Evolutionary conservation across 108 stramenopile genomes (phyloP).

Genomic region (Mediolabrus comicus): DNA sequence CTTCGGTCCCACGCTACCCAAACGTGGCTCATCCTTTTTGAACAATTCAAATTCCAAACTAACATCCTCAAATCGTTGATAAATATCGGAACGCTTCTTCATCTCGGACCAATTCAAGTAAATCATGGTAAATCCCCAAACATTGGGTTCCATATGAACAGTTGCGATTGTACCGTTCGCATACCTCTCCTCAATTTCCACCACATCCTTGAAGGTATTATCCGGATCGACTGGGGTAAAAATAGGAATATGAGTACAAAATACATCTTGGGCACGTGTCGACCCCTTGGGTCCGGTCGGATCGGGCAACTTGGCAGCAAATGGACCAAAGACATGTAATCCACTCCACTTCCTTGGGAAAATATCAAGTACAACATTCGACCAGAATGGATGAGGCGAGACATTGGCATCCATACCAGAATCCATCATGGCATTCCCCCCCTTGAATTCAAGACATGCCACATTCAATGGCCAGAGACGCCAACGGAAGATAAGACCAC

Average conservation of each 20-base stretch:
- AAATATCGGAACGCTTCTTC: background rate
- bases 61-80: background rate
- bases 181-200: background rate
- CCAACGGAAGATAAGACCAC: background rate
- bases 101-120: background rate
- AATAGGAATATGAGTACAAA: background rate
- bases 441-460: background rate
- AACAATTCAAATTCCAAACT: background rate
- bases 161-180: background rate
- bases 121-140: background rate
- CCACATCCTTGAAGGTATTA: background rate
- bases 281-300: background rate
- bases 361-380: background rate
- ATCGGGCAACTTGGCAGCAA: background rate
- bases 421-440: background rate
- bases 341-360: background rate
- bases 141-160: no score
- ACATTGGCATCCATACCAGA: background rate
- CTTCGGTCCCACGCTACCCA: background rate
- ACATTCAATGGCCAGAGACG: slow-evolving; percentile 4
- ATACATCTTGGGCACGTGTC: background rate
- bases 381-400: slow-evolving; percentile 6
- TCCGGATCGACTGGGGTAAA: background rate
- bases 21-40: background rate
- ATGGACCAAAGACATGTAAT: slow-evolving; percentile 6